Base-by-base conservation (phyloP, 2,329 filamentous ascomycete genomes). In the Ophiostoma quercus region DNA sequence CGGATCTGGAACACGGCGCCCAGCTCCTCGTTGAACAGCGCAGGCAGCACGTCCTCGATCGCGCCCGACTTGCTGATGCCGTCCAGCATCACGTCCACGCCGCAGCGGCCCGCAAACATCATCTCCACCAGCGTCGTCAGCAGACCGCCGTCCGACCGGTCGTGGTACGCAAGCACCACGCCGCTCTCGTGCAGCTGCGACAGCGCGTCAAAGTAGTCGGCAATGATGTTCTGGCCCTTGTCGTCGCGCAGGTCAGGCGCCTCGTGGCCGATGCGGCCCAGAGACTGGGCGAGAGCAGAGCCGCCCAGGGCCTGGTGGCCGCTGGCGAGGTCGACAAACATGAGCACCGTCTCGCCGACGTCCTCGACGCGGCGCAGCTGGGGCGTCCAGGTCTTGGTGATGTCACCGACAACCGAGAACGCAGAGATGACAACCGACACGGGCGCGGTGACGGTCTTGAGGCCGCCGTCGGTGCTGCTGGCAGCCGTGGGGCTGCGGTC, bases 91-190 rank as follows among this genome's bases (percentile, higher is more conserved):
- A 98, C 84, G 74, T 96, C 91, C 39, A 92, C 85, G 72, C 94
- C 95, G 76, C 92, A 96, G 70, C 94, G 90, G 37, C 95, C 95
- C 41, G 95, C 94, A 78, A 98, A 98, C 88, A 96, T 96, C 95
- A 98, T 98, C 80, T 99, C 95, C 2, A 89, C 92, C 43, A 98
- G 81, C 6, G 94, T 94, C 0, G 94, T 95, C 77, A 98, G 87
- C 11, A 98, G 83, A 76, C 95, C 95, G 78, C 94, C 95, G 78
- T 98, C 94, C 0, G 93, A 97, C 66, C 91, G 87, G 79, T 98
- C 95, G 78, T 98, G 95, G 78, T 98, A 98, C 3, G 94, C 94
- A 29, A 98, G 86, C 12, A 98, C 94, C 54, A 85, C 80, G 62
- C 81, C 80, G 73, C 80, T 83, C 79, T 84, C 81, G 76, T 89